Conservation (phyloP, 352 stramenopile genomes). For the Globisporangium yorkense region DNA sequence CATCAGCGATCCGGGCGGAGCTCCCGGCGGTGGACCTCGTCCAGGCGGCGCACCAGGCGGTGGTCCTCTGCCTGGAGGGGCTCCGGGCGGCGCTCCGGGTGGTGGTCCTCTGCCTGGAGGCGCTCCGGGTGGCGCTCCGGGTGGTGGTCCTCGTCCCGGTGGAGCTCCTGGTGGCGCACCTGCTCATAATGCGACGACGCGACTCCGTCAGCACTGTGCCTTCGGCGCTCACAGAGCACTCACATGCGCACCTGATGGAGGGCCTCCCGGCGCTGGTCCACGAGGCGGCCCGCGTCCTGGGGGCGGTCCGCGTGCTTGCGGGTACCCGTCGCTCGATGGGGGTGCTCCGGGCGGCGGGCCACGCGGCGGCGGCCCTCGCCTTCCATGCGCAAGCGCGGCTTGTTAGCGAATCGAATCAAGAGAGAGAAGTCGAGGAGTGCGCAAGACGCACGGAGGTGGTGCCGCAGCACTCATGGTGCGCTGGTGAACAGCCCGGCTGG, state of each 20-base stretch:
- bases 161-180: slow-evolving; percentile 3
- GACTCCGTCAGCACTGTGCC: not conserved
- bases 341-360: slow-evolving; percentile 26
- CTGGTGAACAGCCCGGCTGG: too few relatives aligned
- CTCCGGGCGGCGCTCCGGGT: slow-evolving; percentile 14
- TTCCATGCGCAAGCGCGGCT: not conserved
- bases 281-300: slow-evolving; percentile 31
- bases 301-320: slow-evolving; percentile 44
- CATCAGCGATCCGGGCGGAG: not conserved
- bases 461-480: too few relatives aligned
- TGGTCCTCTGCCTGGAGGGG: not conserved
- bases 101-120: slow-evolving; percentile 1
- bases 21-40: slow-evolving; percentile 29
- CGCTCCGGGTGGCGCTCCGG: slow-evolving; percentile 13
- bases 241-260: slow-evolving; percentile 29
- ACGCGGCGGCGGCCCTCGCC: slow-evolving; percentile 22
- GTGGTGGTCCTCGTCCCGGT: slow-evolving; percentile 17
- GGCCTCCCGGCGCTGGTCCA: slow-evolving; percentile 31
- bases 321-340: slow-evolving; percentile 21
- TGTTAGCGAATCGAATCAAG: too few relatives aligned
- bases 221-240: not conserved
- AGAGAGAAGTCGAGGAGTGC: too few relatives aligned
- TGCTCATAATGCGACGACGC: not conserved
- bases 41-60: slow-evolving; percentile 15
- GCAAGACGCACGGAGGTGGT: too few relatives aligned